Evolutionary conservation across 75 land plant genomes (phyloP).

Genomic region (Isoetes taiwanensis): DNA sequence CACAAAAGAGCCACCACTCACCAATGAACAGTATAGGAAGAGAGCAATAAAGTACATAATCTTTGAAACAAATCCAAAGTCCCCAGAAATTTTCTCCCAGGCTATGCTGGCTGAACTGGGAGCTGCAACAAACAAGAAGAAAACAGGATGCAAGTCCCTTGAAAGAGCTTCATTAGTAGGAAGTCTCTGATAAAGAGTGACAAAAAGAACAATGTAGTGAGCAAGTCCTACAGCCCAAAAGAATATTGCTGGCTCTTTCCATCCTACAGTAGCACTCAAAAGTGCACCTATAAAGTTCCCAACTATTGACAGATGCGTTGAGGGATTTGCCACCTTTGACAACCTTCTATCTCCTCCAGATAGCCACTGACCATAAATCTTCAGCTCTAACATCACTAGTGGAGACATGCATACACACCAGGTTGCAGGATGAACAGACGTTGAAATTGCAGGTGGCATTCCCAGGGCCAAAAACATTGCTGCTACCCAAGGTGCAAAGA

Average conservation of each 20-base stretch:
- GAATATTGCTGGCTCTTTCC: conserved; percentile 71
- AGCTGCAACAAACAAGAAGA: conserved; percentile 80
- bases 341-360: conserved; percentile 78
- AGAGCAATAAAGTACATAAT: conserved; percentile 66
- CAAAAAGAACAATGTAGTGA: conserved; percentile 81
- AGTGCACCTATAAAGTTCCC: conserved; percentile 88
- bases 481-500: conserved; percentile 88
- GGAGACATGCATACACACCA: conserved; percentile 71
- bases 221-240: conserved; percentile 80
- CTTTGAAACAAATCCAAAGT: conserved; percentile 47
- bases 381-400: conserved; percentile 53
- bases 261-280: conserved; percentile 45
- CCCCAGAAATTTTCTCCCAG: conserved; percentile 59
- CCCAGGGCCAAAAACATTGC: conserved; percentile 73
- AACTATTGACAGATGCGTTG: conserved; percentile 73
- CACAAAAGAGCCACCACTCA: too few relatives aligned
- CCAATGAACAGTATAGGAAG: conserved; percentile 59
- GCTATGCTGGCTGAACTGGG: conserved; percentile 86
- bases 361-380: conserved; percentile 93
- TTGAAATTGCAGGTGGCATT: conserved; percentile 25
- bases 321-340: conserved; percentile 80
- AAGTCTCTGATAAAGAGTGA: conserved; percentile 78
- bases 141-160: conserved; percentile 87
- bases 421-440: conserved; percentile 25
- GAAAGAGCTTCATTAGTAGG: conserved; percentile 79